Evolutionary conservation across 495 filamentous ascomycete species (phyloP).

Genomic region (Podospora fimiseda): DNA sequence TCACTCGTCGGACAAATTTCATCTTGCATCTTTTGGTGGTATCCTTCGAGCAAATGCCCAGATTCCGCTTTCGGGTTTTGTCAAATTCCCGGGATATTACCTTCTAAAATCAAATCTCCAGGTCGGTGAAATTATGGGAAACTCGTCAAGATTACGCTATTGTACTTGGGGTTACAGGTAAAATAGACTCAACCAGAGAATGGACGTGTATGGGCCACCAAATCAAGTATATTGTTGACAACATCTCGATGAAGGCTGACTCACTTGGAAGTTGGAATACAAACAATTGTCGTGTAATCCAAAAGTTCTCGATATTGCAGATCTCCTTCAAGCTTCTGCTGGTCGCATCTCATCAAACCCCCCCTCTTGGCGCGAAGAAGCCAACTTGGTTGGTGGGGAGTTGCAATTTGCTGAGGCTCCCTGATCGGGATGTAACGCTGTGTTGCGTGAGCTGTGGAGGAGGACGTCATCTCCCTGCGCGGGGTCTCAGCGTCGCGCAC

Average conservation of each 20-base stretch:
- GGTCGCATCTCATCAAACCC: slow-evolving; percentile 4
- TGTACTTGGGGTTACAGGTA: not conserved
- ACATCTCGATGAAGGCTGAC: too few relatives aligned
- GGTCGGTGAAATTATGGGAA: not conserved
- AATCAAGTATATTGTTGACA: too few relatives aligned
- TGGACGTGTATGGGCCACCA: not conserved
- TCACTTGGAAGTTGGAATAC: too few relatives aligned
- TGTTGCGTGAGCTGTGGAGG: not conserved
- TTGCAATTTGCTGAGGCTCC: slow-evolving; percentile 3
- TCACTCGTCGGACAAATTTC: not conserved
- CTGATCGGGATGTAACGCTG: slow-evolving; percentile 5
- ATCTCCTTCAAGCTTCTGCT: not conserved
- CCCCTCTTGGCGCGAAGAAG: not conserved
- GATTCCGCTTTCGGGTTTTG: not conserved
- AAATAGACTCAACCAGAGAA: not conserved
- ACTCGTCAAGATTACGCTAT: too few relatives aligned
- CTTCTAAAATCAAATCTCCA: not conserved
- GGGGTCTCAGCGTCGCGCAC: not conserved
- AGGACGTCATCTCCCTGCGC: slow-evolving; percentile 2
- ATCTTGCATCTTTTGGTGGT: not conserved
- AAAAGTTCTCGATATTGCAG: not conserved
- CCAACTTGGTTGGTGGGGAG: not conserved
- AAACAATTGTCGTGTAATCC: too few relatives aligned
- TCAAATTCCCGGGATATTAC: not conserved
- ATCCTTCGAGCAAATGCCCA: too few relatives aligned